A percentile compares a stretch with the other conserved stretches of the same genome.
These are phyloP conservation scores for Lentinus polychrous DNA, from an alignment of 1,284 basidiomycete species.

Conservation along the genomic window DNA sequence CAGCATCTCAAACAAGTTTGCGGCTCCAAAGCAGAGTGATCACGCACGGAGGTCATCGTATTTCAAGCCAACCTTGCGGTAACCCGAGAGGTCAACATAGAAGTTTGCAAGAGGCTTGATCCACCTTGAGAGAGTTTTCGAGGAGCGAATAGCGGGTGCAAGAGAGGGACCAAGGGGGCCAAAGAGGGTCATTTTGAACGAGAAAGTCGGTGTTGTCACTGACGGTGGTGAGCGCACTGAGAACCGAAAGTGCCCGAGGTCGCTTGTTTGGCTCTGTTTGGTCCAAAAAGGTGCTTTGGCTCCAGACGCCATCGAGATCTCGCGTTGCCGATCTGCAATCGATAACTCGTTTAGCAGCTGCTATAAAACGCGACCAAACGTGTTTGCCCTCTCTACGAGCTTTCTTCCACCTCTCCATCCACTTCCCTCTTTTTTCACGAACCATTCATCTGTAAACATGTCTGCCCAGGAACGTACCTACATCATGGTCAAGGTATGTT, in stretches of 20 bases:
- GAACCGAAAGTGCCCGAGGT: slow-evolving; percentile 20
- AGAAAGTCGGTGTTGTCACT: slow-evolving; percentile 11
- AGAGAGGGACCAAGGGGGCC: slow-evolving; percentile 76
- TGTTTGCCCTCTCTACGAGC: background rate
- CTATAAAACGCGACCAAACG: slow-evolving; percentile 24
- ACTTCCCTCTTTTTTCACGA: slow-evolving; percentile 27
- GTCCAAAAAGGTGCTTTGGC: slow-evolving; percentile 8
- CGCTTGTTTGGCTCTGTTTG: slow-evolving; percentile 31
- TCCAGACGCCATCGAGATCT: background rate
- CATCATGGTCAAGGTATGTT: slow-evolving; percentile 80
- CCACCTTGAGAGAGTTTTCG: slow-evolving; percentile 57
- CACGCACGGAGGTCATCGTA: slow-evolving; percentile 90
- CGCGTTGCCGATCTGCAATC: slow-evolving; percentile 15
- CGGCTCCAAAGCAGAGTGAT: slow-evolving; percentile 9
- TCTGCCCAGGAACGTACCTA: slow-evolving; percentile 72
- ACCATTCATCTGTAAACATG: slow-evolving; percentile 36
- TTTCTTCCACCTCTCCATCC: slow-evolving; percentile 24
- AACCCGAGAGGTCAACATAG: slow-evolving; percentile 80
- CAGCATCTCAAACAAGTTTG: background rate
- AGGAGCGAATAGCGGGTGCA: slow-evolving; percentile 71
- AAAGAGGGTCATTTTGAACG: slow-evolving; percentile 38
- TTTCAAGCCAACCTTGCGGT: slow-evolving; percentile 85
- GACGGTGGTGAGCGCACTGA: slow-evolving; percentile 11
- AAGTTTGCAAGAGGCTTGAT: slow-evolving; percentile 80
- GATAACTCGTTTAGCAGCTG: slow-evolving; percentile 22